Base-by-base conservation (phyloP, 192 early-diverging fungal genomes). In the Borealophlyctis nickersoniae region DNA sequence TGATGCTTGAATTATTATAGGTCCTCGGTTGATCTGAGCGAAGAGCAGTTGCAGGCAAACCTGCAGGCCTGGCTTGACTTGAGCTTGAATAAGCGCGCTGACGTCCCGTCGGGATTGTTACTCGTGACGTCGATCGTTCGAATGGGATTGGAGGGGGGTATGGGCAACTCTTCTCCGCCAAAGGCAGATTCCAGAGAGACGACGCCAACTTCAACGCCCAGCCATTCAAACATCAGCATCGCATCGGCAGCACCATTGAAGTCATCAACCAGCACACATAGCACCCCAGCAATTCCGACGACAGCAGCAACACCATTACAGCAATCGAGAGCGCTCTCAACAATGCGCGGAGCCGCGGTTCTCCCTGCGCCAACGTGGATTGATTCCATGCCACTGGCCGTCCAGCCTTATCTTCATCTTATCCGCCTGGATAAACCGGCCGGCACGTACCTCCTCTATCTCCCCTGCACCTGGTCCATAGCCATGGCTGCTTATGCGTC, bases 401-500 rank as follows among this genome's bases (percentile, higher is more conserved):
- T 52, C 11, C 65, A 52, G 58, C 67, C 67, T n/a, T 77, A 73
- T 45, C 29, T 73, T 22, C 62, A 69, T 27, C 72, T 98, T 26
- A 83, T 88, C 0, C 79, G 95, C 0, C 64, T 95, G 4, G 94
- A 98, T 65, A 92, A 91, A 67, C 94, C 95, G 0, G 89, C 91
- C 39, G 95, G 94, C 0, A 95, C 93, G 1, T 93, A 90, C 86
- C 77, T 98, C 27, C 82, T 98, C 19, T 91, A 85, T 60, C 89
- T 93, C 78, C 95, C 95, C 23, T 94, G 95, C 70, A 82, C 87
- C 73, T 90, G 86, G 79, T 75, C 66, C 32, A 74, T 77, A 31
- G 61, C 34, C 31, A 70, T 70, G 65, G 77, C 70, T 23, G 62
- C 68, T 19, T 73, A 77, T 51, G 52, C 52, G 36, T n/a, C 62